Base-by-base conservation (phyloP, 1,284 basidiomycete species). In the Lentinus polychrous region DNA sequence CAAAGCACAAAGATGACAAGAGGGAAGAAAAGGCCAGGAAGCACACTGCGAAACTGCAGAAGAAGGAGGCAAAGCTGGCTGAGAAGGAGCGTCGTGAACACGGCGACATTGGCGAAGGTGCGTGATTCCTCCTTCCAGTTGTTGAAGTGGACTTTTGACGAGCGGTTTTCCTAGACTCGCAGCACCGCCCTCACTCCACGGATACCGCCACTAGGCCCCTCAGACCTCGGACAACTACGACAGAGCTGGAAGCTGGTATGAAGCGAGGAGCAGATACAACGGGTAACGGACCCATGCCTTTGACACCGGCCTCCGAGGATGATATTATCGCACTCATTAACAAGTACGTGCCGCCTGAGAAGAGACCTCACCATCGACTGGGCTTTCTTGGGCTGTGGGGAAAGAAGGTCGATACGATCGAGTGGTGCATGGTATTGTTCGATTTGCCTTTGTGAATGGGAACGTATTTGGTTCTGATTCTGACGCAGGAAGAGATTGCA, bases 401-500 rank as follows among this genome's bases (percentile, higher is more conserved):
- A 8, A 57, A 73, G 37, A 89, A 90, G 63, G 81, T 86, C 8
- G 87, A 92, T 64, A 76, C 79, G 3, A 82, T 91, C 53, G 74
- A 84, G 11, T 87, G 82, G 81, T 81, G 79, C 58, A 75, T 68
- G 59, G 74, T 74, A 24, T 24, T 20, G n/a, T 22, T 35, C 20
- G 12, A 20, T 36, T 22, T 42, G 12, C 27, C n/a, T 35, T n/a
- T n/a, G 12, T 31, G 10, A 20, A 12, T 14, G 17, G 36, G n/a
- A 34, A 18, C 27, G 24, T 12, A 24, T 45, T 45, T 6, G n/a
- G 3, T 18, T 46, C 17, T 17, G n/a, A 12, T 45, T 10, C 17
- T n/a, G 11, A 18, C 20, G 33, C 55, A 78, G 65, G 67, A 71
- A 18, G 77, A 82, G 57, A 78, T 84, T 24, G 62, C 68, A 0